These are phyloP conservation scores for Colletotrichum sp. DNA, from an alignment of 2,329 filamentous ascomycete genomes.

Conservation along the genomic window DNA sequence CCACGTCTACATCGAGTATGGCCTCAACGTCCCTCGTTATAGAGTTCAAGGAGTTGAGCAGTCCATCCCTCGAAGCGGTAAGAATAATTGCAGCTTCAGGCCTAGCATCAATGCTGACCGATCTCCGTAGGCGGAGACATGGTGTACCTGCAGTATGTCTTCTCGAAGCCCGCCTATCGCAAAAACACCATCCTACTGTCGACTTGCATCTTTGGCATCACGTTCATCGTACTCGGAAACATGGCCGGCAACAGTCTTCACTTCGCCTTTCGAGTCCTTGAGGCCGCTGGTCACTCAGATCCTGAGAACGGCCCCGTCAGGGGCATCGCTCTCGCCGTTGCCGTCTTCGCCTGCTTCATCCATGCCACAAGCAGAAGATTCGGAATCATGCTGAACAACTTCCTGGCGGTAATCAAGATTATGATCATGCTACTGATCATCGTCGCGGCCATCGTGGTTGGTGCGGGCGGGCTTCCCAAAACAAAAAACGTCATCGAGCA, in stretches of 20 bases:
- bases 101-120: not conserved
- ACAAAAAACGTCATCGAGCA: conserved; percentile 28
- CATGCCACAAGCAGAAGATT: conserved; percentile 54
- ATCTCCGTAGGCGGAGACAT: not conserved
- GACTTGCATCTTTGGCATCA: conserved; percentile 49
- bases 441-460: conserved; percentile 35
- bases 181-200: conserved; percentile 40
- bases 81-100: conserved; percentile 47
- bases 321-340: conserved; percentile 51
- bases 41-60: conserved; percentile 41
- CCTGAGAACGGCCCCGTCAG: conserved; percentile 39
- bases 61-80: conserved; percentile 48
- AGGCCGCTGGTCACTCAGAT: conserved; percentile 35
- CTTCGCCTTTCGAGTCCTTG: conserved; percentile 46
- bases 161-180: conserved; percentile 38
- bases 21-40: conserved; percentile 50
- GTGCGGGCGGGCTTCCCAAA: conserved; percentile 27
- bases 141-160: conserved; percentile 49
- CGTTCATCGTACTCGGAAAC: conserved; percentile 52
- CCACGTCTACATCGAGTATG: conserved; percentile 50
- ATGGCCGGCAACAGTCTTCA: conserved; percentile 53
- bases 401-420: conserved; percentile 55
- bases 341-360: conserved; percentile 50
- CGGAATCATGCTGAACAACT: conserved; percentile 56
- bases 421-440: conserved; percentile 51